Evolutionary conservation across 2,329 filamentous ascomycete genomes (phyloP), one percentile per base, ranked within the genome.

Genomic region (Rachicladosporium sp.): DNA sequence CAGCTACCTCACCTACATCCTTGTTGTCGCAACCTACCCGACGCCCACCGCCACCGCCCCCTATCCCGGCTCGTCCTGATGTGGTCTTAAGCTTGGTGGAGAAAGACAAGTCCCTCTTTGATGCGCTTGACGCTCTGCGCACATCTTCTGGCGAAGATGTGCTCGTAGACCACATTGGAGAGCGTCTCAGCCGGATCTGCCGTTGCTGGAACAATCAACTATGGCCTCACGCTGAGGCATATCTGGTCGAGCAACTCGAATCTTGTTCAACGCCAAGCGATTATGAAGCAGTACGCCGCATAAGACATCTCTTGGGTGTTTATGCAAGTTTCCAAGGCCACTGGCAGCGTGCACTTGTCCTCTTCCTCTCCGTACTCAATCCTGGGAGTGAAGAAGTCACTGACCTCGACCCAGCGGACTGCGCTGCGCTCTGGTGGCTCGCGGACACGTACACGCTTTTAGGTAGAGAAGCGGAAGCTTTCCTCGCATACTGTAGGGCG

Each of bases 381-480:
- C 43, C 30, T 29, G 49, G 49, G 7, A 42, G 53, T 2, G 19
- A 27, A 10, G 38, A 44, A 6, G 10, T 44, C 4, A 21, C 11
- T 3, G 19, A 46, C 4, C 39, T 53, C 6, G 50, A 54, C 33
- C 42, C 36, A 11, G 52, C 48, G 10, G 52, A 52, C 33, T 48
- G 45, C 32, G 49, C 49, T 23, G 49, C 52, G 7, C 47, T 51
- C 6, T 52, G 50, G 35, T 53, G 49, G 48, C 41, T 53, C 6
- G 52, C 46, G 6, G 52, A 54, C 31, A 30, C 43, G 8, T 54
- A 50, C 27, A 35, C 46, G 10, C 31, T 50, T 35, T 38, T 46
- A 13, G 48, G 51, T 33, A 42, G 48, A 3, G 33, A 40, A 15
- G 38, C 45, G 3, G 52, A 54, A 21, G 51, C 51, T 6, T 29